phyloP scores from a whole-genome alignment of 2,329 filamentous ascomycete species.

The Fusarium sororula region DNA sequence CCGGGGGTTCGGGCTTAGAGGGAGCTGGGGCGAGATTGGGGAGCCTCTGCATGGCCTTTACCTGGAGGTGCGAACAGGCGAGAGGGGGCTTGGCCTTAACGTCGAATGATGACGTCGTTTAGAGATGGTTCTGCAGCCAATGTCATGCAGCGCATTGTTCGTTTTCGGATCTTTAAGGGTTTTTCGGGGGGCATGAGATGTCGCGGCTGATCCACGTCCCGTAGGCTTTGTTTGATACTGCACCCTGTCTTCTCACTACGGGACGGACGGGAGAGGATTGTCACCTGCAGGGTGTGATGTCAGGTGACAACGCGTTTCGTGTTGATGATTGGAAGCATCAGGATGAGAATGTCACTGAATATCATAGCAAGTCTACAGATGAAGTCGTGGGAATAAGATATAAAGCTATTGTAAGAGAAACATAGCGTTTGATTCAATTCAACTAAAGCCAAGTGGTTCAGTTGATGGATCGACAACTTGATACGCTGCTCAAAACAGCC shows the following conservation, averaged over 20 bases:
- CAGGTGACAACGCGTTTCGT: slow-evolving; percentile 4
- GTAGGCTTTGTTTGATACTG: neutral
- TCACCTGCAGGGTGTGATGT: neutral
- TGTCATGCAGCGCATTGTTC: neutral
- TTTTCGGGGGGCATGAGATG: neutral
- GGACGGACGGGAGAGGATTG: neutral
- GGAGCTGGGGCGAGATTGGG: slow-evolving; percentile 10
- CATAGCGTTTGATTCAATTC: neutral
- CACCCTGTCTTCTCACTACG: neutral
- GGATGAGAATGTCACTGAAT: neutral
- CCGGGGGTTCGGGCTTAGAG: neutral
- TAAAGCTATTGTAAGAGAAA: neutral
- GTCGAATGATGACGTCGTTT: slow-evolving; percentile 15
- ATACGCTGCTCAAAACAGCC: neutral
- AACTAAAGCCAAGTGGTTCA: neutral
- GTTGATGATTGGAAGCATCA: neutral
- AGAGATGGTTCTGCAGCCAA: neutral
- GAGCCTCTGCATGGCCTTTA: slow-evolving; percentile 6
- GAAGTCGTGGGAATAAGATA: neutral
- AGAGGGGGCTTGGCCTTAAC: neutral
- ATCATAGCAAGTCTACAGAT: neutral
- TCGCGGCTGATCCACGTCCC: neutral
- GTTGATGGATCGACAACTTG: neutral
- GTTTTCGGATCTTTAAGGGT: neutral
- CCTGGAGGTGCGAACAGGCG: neutral